phyloP scores from a whole-genome alignment of 2,329 filamentous ascomycete genomes.

The Colletotrichum coccodes region DNA sequence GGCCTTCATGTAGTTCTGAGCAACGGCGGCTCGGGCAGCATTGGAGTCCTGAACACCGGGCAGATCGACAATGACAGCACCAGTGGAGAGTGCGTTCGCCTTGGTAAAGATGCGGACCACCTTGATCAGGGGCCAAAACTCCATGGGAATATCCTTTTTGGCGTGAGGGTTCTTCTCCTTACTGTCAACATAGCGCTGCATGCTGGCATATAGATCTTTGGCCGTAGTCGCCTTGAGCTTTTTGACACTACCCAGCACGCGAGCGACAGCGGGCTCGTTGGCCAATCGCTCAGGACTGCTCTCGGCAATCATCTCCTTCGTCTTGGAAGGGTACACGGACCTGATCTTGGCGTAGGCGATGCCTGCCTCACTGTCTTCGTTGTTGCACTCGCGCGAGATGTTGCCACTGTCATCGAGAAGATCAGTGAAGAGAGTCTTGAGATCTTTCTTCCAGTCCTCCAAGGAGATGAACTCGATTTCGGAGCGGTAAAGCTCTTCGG shows the following conservation, averaged over 20 bases:
- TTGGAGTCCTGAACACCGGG: slow-evolving; percentile 71
- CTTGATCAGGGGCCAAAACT: slow-evolving; percentile 63
- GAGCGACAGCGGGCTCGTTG: slow-evolving; percentile 35
- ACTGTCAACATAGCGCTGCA: slow-evolving; percentile 43
- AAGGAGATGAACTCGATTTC: slow-evolving; percentile 68
- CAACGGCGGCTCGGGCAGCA: slow-evolving; percentile 66
- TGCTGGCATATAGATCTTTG: slow-evolving; percentile 35
- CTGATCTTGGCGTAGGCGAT: slow-evolving; percentile 55
- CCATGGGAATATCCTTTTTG: slow-evolving; percentile 34
- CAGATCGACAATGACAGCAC: slow-evolving; percentile 56
- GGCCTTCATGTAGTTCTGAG: slow-evolving; percentile 68
- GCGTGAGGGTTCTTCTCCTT: slow-evolving; percentile 38
- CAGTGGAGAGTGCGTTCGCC: slow-evolving; percentile 45
- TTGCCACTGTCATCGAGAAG: slow-evolving; percentile 53
- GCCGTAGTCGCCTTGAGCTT: slow-evolving; percentile 35
- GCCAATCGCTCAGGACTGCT: slow-evolving; percentile 35
- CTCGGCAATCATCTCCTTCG: slow-evolving; percentile 39
- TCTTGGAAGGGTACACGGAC: slow-evolving; percentile 53
- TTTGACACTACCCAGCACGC: slow-evolving; percentile 39
- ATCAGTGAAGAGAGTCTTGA: slow-evolving; percentile 59
- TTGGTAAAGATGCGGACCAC: slow-evolving; percentile 55
- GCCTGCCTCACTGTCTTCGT: slow-evolving; percentile 54
- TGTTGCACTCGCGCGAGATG: slow-evolving; percentile 46
- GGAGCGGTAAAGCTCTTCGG: slow-evolving; percentile 55
- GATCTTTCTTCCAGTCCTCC: slow-evolving; percentile 63